phyloP scores from a whole-genome alignment of 1,139 yeast species.

The Yamadazyma oceani region DNA sequence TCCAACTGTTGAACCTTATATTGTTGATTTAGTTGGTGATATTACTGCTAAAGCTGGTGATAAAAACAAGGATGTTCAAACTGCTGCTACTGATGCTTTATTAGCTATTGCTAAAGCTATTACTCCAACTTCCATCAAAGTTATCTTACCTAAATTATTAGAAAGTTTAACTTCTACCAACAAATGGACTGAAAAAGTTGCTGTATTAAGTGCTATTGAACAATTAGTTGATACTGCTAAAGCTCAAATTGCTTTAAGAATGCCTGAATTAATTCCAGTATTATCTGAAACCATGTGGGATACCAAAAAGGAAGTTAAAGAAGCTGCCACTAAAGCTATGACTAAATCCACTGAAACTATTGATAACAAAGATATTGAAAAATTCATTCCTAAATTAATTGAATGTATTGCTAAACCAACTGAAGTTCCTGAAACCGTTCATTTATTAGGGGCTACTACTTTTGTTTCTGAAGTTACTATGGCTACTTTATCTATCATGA shows the following conservation, averaged over 20 bases:
- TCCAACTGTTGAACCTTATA: constrained; percentile 93
- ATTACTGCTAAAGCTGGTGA: constrained; percentile 86
- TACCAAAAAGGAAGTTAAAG: constrained; percentile 97
- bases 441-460: constrained; percentile 98
- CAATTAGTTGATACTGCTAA: constrained; percentile 93
- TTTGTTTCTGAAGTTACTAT: constrained; percentile 99
- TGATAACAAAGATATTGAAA: constrained; percentile 99
- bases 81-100: constrained; percentile 70
- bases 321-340: constrained; percentile 93
- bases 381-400: constrained; percentile 97
- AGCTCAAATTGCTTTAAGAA: constrained; percentile 94
- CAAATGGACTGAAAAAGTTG: constrained; percentile 99
- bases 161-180: constrained; percentile 67
- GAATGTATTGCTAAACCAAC: constrained; percentile 95
- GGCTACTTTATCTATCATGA: constrained; percentile 99
- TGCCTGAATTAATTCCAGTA: constrained; percentile 99
- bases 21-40: constrained; percentile 70
- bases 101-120: constrained; percentile 74
- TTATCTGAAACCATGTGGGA: constrained; percentile 99
- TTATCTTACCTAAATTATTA: constrained; percentile 79
- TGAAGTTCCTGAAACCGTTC: constrained; percentile 98
- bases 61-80: constrained; percentile 76
- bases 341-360: constrained; percentile 96
- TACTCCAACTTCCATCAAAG: constrained; percentile 93
- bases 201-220: constrained; percentile 80